Conservation (phyloP, 192 early-diverging fungal genomes). For the Coemansia sp. region DNA sequence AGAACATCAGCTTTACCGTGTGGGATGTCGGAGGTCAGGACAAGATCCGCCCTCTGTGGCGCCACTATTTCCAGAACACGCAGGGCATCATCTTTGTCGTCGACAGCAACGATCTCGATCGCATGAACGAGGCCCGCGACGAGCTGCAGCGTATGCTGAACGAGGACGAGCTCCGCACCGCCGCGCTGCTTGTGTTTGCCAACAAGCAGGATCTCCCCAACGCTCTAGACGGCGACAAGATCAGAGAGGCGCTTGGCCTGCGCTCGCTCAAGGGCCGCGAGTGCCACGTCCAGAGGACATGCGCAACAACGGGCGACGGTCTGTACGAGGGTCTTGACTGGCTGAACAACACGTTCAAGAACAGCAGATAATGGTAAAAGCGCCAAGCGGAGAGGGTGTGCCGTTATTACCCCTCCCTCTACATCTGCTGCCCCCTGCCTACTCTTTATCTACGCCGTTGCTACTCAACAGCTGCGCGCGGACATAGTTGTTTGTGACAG, state of each 20-base stretch:
- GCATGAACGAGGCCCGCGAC: slow-evolving; percentile 88
- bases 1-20: slow-evolving; percentile 97
- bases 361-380: neutral
- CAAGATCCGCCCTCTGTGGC: slow-evolving; percentile 97
- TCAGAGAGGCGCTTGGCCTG: slow-evolving; percentile 91
- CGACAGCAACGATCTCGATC: slow-evolving; percentile 95
- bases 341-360: slow-evolving; percentile 67
- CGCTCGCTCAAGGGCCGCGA: slow-evolving; percentile 73
- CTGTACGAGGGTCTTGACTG: slow-evolving; percentile 97
- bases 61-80: slow-evolving; percentile 98
- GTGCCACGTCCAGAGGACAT: slow-evolving; percentile 94
- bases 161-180: slow-evolving; percentile 93
- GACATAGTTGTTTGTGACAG: neutral
- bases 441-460: neutral
- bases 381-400: neutral
- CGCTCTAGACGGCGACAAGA: slow-evolving; percentile 91
- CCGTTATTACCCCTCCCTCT: neutral
- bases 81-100: slow-evolving; percentile 97
- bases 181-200: slow-evolving; percentile 89
- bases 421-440: no score
- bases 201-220: slow-evolving; percentile 99
- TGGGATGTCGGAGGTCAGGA: slow-evolving; percentile 99
- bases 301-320: slow-evolving; percentile 92
- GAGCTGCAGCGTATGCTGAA: slow-evolving; percentile 94
- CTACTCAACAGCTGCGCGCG: neutral